Evolutionary conservation across 192 early-diverging fungal species (phyloP).

Genomic region (Coemansia sp.): DNA sequence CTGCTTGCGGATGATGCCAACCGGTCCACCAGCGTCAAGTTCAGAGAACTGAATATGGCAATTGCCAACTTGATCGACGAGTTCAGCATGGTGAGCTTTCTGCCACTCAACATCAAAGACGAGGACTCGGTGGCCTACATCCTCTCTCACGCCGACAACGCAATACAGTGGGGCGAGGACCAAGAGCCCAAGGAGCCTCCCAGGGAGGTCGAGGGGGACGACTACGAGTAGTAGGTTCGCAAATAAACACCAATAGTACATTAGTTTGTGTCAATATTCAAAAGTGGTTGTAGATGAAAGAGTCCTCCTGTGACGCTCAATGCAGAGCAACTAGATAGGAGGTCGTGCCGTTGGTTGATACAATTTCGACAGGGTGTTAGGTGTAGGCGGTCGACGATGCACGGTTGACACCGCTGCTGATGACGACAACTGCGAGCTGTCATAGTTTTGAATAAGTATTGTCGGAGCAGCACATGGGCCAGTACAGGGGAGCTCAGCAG

Average conservation of each 20-base stretch:
- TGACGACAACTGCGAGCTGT: neutral
- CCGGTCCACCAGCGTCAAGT: conserved; percentile 66
- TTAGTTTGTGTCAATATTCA: neutral
- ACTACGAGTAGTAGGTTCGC: conserved; percentile 12
- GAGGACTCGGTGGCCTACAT: conserved; percentile 90
- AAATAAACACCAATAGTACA: neutral
- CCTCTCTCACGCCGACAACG: conserved; percentile 87
- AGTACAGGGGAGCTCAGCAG: neutral
- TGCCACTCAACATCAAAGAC: conserved; percentile 91
- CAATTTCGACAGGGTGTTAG: neutral
- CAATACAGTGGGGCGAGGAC: conserved; percentile 97
- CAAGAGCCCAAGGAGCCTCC: conserved; percentile 86
- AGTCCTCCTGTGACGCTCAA: neutral
- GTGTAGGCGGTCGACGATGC: conserved; percentile 23
- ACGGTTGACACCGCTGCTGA: neutral
- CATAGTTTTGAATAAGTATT: conserved; percentile 46
- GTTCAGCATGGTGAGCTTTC: conserved; percentile 94
- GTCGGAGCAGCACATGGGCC: conserved; percentile 14
- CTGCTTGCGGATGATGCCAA: conserved; percentile 84
- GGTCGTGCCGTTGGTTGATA: conserved; percentile 27
- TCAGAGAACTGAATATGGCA: conserved; percentile 84
- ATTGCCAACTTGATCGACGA: conserved; percentile 92
- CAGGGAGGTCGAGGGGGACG: conserved; percentile 22
- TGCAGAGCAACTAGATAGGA: conserved; percentile 12
- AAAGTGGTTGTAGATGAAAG: neutral